Percentiles rank a stretch among this genome's conserved stretches.
These are phyloP conservation scores for Yamadazyma oceani DNA, from an alignment of 1,139 yeast genomes.

Conservation along the genomic window DNA sequence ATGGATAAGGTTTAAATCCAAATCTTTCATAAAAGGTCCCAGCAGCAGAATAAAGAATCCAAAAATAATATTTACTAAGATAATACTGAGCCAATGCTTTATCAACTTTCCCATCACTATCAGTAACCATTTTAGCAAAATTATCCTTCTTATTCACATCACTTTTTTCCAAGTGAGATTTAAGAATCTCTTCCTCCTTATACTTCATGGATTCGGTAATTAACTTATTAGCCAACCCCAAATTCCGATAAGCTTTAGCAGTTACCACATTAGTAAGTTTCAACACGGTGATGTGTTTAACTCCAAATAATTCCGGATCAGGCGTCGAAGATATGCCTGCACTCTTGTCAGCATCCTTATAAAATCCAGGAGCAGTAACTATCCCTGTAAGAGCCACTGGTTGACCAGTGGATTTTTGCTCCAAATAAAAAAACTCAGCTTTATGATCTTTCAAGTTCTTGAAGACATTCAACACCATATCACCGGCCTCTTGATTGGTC, in stretches of 20 bases:
- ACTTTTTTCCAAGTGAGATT: constrained; percentile 24
- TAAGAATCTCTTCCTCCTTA: constrained; percentile 32
- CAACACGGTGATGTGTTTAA: constrained; percentile 29
- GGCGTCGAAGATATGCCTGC: constrained; percentile 31
- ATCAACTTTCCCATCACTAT: constrained; percentile 31
- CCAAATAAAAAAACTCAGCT: constrained; percentile 28
- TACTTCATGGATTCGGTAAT: constrained; percentile 29
- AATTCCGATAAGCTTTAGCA: constrained; percentile 24
- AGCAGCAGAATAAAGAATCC: constrained; percentile 41
- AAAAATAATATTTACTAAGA: constrained; percentile 37
- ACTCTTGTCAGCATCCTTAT: constrained; percentile 31
- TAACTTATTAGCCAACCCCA: constrained; percentile 33
- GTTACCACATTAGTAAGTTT: constrained; percentile 32
- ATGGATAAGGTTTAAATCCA: constrained; percentile 41
- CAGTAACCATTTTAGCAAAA: constrained; percentile 33
- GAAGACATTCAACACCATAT: constrained; percentile 30
- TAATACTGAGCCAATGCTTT: constrained; percentile 33
- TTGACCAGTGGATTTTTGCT: constrained; percentile 25
- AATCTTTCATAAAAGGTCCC: constrained; percentile 34
- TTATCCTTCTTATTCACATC: constrained; percentile 24
- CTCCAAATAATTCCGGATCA: constrained; percentile 35
- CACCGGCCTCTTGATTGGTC: constrained; percentile 28
- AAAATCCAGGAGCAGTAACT: constrained; percentile 28
- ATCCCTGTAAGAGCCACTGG: constrained; percentile 31
- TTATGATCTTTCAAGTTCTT: constrained; percentile 24